Conservation (phyloP, 2,329 filamentous ascomycete species). For the Huntiella decipiens region DNA sequence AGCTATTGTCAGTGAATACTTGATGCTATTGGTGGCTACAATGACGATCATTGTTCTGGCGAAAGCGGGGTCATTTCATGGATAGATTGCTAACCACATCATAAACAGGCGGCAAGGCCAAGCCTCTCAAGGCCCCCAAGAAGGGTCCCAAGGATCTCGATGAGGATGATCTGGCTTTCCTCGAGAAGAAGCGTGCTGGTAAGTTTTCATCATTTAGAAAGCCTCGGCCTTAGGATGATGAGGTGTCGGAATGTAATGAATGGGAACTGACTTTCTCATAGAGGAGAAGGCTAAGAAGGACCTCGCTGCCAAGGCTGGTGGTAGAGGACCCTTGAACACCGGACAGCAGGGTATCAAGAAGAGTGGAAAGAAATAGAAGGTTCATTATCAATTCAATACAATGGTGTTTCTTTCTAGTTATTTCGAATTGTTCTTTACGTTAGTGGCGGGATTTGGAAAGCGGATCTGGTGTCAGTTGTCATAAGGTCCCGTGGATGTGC, state of each 20-base stretch:
- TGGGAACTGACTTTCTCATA: constrained; percentile 17
- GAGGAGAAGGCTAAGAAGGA: constrained; percentile 78
- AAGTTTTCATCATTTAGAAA: constrained; percentile 13
- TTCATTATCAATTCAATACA: no score
- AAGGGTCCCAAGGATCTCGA: constrained; percentile 59
- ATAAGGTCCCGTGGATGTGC: no score
- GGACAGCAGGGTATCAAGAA: constrained; percentile 90
- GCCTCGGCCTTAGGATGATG: background rate
- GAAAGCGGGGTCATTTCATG: background rate
- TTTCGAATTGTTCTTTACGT: no score
- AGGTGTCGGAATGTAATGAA: background rate
- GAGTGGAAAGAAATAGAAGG: constrained; percentile 76
- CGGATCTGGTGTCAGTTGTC: no score
- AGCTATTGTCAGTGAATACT: constrained; percentile 12
- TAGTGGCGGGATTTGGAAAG: no score
- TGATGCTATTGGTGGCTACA: background rate
- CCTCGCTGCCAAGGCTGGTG: constrained; percentile 59
- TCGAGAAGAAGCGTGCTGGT: constrained; percentile 73
- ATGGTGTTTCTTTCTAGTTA: no score
- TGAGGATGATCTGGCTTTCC: constrained; percentile 69
- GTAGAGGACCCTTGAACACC: constrained; percentile 75
- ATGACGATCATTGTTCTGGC: background rate
- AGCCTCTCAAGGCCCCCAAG: constrained; percentile 78
- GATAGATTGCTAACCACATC: background rate
- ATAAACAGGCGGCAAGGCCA: constrained; percentile 53